Base-by-base conservation (phyloP, 2,329 filamentous ascomycete genomes). In the Penicillium sp. region DNA sequence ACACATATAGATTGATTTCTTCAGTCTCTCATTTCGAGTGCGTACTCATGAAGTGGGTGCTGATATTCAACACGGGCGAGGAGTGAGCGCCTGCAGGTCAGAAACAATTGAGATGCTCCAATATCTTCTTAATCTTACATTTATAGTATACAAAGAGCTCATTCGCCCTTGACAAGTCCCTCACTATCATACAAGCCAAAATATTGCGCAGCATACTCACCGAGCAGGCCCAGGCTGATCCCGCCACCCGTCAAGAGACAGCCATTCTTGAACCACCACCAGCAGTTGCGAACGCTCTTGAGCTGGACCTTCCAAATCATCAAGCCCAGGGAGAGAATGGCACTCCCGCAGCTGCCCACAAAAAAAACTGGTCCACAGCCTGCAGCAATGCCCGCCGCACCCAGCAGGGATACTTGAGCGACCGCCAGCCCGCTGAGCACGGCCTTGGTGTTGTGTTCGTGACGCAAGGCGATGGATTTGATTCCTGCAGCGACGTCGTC, bases 251-350 rank as follows among this genome's bases (percentile, higher is more conserved):
- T 87, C 59, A 87, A 77, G 79, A 84, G 85, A 41, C 83, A 85
- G 25, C 86, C 86, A 57, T 85, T 83, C 58, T 79, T 83, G 67
- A 88, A 88, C 86, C 86, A 88, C 80, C 83, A 86, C 83, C 85
- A 87, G 66, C 86, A 88, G 66, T 85, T 81, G 62, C 77, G 75
- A 51, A 86, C 83, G 54, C 81, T 82, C 60, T 85, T 82, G 61
- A 88, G 67, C 56, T 82, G 80, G 31, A 88, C 86, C 60, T 77
- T 81, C 74, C 81, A 81, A 20, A 88, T 86, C 84, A 87, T 87
- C 15, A 82, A 79, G 1, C 78, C 83, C 25, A 87, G 75, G 2
- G 84, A 82, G 37, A 80, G 63, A 28, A 79, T 77, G 8, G 84
- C 84, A 59, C 85, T 82, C 38, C 86, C 86, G 61, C 84, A 86